These are phyloP conservation scores for Calcarisporium arbuscula DNA, from an alignment of 2,329 filamentous ascomycete genomes.

Conservation along the genomic window DNA sequence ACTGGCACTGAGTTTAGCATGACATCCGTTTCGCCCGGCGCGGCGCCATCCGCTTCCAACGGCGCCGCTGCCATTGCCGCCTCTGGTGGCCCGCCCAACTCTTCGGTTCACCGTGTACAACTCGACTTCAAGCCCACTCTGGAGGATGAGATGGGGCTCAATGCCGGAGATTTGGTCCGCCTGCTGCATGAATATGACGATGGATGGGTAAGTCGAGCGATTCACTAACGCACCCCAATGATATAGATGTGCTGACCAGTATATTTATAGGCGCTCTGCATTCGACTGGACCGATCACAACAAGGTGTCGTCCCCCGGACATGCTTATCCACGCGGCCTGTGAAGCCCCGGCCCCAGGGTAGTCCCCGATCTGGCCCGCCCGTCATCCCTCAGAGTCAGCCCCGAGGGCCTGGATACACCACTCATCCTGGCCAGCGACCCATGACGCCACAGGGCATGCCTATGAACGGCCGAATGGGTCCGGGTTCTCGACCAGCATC, in stretches of 20 bases:
- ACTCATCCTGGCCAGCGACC: conserved; percentile 27
- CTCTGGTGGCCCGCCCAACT: conserved; percentile 51
- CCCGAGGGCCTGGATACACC: conserved; percentile 17
- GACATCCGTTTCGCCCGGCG: conserved; percentile 43
- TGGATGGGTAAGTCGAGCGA: conserved; percentile 70
- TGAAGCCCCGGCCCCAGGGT: conserved; percentile 68
- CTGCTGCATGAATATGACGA: conserved; percentile 96
- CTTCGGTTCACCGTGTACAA: conserved; percentile 82
- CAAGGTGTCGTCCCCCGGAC: conserved; percentile 93
- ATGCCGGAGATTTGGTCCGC: conserved; percentile 75
- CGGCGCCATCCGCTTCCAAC: conserved; percentile 26
- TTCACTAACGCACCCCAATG: not conserved
- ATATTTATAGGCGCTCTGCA: conserved; percentile 68
- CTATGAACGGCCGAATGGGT: conserved; percentile 8
- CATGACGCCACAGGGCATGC: conserved; percentile 32
- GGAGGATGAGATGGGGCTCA: conserved; percentile 82
- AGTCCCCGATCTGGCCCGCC: conserved; percentile 46
- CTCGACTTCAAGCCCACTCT: conserved; percentile 90
- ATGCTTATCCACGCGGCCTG: conserved; percentile 84
- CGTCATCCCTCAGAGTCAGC: conserved; percentile 32
- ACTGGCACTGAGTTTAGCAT: conserved; percentile 58
- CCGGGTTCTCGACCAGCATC: conserved; percentile 33
- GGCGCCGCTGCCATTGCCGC: conserved; percentile 56
- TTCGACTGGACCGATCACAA: conserved; percentile 79
- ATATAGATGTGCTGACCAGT: conserved; percentile 23